Percentiles rank a stretch among this genome's conserved stretches.
Conservation (phyloP, 2,329 filamentous ascomycete species). For the Laburnicola sp. region DNA sequence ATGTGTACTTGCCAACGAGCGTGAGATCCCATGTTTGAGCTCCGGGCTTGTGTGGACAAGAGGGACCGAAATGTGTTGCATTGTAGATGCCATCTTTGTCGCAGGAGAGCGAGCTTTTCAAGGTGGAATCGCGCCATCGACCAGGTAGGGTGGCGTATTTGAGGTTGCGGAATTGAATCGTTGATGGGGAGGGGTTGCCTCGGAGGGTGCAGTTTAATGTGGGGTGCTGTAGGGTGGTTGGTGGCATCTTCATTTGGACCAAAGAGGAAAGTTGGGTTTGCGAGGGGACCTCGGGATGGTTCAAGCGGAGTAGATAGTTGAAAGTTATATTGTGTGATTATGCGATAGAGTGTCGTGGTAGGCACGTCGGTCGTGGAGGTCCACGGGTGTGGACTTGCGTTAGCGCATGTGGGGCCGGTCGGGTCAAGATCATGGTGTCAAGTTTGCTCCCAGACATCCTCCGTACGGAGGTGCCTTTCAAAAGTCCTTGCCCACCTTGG, state of each 20-base stretch:
- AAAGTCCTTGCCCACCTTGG: no score
- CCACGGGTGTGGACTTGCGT: not conserved
- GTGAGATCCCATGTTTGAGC: slow-evolving; percentile 35
- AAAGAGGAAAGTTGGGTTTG: no score
- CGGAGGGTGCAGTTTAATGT: slow-evolving; percentile 21
- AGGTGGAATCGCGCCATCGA: slow-evolving; percentile 37
- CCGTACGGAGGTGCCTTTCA: no score
- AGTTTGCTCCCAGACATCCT: no score
- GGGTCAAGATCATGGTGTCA: no score
- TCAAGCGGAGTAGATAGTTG: no score
- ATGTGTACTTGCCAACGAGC: slow-evolving; percentile 26
- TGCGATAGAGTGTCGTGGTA: no score
- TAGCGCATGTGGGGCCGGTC: slow-evolving; percentile 1
- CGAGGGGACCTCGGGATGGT: no score
- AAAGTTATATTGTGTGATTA: no score
- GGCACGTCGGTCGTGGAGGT: no score
- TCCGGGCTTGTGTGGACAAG: slow-evolving; percentile 42
- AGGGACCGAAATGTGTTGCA: slow-evolving; percentile 42
- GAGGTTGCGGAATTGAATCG: slow-evolving; percentile 41
- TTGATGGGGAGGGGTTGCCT: slow-evolving; percentile 22
- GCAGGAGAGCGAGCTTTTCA: slow-evolving; percentile 12
- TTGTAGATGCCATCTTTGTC: slow-evolving; percentile 26
- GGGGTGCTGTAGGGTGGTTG: slow-evolving; percentile 14
- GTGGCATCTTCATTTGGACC: not conserved
- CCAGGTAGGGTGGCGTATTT: slow-evolving; percentile 42